Conservation (phyloP, 371 early-diverging fungal species). For the Apophysomyces ossiformis region DNA sequence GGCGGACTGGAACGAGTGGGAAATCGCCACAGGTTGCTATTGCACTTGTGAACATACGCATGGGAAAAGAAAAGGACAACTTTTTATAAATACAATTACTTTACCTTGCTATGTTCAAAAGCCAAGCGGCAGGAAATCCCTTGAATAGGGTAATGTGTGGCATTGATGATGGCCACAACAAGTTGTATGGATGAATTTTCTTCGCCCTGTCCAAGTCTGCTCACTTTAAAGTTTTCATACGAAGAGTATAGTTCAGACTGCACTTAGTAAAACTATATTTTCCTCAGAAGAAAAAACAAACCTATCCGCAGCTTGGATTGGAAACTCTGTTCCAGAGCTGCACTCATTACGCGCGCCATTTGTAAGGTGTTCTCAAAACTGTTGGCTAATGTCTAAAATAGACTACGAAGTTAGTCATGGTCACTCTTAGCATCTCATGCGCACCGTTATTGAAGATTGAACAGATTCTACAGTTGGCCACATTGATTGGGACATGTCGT, state of each 20-base stretch:
- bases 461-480: neutral
- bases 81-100: too few species aligned
- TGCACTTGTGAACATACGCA: neutral
- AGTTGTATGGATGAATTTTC: constrained; percentile 13
- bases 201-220: constrained; percentile 16
- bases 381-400: constrained; percentile 23
- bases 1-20: neutral
- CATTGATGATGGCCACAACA: constrained; percentile 17
- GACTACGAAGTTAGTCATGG: neutral
- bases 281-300: neutral
- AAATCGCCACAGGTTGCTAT: neutral
- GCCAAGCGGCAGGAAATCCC: constrained; percentile 6
- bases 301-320: constrained; percentile 30
- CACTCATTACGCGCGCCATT: constrained; percentile 28
- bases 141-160: constrained; percentile 19
- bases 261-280: neutral
- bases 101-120: constrained; percentile 14
- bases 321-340: constrained; percentile 30
- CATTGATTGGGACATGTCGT: neutral
- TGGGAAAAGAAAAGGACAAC: neutral
- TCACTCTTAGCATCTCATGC: neutral
- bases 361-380: constrained; percentile 27
- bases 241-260: neutral
- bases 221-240: neutral
- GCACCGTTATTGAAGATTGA: constrained; percentile 2